Base-by-base conservation (phyloP, 2,329 filamentous ascomycete species). In the Ceratocystis diversiconidia region DNA sequence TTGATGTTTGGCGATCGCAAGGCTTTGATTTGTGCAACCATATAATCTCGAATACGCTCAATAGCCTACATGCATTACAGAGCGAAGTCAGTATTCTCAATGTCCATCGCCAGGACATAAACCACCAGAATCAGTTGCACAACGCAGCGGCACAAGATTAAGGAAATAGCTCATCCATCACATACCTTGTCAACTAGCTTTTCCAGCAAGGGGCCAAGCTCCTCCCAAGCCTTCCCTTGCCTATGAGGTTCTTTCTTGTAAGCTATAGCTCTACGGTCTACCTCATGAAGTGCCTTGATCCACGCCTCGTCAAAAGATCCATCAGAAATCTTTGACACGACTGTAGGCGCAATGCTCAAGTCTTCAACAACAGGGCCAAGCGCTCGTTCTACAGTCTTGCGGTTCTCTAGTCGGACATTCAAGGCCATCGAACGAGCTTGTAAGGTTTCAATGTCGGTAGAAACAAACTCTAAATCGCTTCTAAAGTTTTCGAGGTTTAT, bases 1-100 rank as follows among this genome's bases (percentile, higher is more conserved):
- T 99, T 97, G 74, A 97, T 96, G 71, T 92, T 94, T 15, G 94
- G 94, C 30, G 92, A 96, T 66, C 94, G 85, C 63, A 99, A 79
- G 3, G 92, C 90, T 75, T 96, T 96, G 73, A 99, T 94, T 74
- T 97, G 92, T 17, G 89, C 84, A 12, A 99, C 94, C 46, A 99
- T 81, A 72, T 95, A 95, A 74, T 99, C 94, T 67, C 95, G 84
- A 74, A 97, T 95, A 66, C 94, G 85, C 75, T 96, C 91, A 32
- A 95, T 80, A n/a, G 92, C 92, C 85, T 88, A 61, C 32, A 41
- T n/a, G 8, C n/a, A n/a, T 15, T 17, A 12, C 43, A 68, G 68
- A 55, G 4, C 12, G 12, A 59, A 36, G 55, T 59, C 55, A 59
- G 22, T 15, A 19, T 32, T 46, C 7, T 15, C 44, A 32, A 52